phyloP scores from a whole-genome alignment of 1,139 yeast species.

The Hyphopichia khmerensis region DNA sequence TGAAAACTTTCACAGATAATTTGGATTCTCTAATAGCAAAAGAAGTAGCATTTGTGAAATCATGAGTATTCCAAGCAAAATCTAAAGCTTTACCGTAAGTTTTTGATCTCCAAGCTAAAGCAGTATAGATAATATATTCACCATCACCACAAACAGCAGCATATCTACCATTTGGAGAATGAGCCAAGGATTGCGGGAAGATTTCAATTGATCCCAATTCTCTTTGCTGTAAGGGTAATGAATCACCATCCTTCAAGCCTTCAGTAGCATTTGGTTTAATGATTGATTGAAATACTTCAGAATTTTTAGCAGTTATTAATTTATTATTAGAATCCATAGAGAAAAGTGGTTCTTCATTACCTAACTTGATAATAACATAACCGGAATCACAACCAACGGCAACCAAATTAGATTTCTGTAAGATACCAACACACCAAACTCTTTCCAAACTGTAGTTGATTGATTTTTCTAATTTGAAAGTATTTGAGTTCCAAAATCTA shows the following conservation, averaged over 20 bases:
- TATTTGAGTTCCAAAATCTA: conserved; percentile 76
- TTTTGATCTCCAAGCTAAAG: conserved; percentile 97
- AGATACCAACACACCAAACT: conserved; percentile 91
- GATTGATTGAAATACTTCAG: conserved; percentile 83
- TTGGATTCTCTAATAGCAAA: conserved; percentile 80
- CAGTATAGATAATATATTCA: conserved; percentile 92
- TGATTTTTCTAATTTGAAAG: conserved; percentile 85
- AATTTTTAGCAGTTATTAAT: conserved; percentile 85
- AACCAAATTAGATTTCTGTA: conserved; percentile 73
- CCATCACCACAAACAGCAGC: conserved; percentile 98
- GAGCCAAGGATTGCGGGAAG: conserved; percentile 81
- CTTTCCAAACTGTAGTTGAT: conserved; percentile 90
- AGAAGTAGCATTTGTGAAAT: conserved; percentile 61
- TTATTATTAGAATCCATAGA: conserved; percentile 94
- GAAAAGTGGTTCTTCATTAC: conserved; percentile 90
- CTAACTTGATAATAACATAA: conserved; percentile 78
- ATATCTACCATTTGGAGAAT: conserved; percentile 96
- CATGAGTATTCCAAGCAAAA: conserved; percentile 90
- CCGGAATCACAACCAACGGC: conserved; percentile 97
- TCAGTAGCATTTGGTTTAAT: conserved; percentile 67
- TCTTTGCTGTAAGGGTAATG: conserved; percentile 71
- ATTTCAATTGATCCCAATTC: conserved; percentile 92
- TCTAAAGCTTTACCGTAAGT: conserved; percentile 88
- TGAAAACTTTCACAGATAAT: conserved; percentile 66
- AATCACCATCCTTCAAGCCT: conserved; percentile 78